phyloP scores from a whole-genome alignment of 495 filamentous ascomycete species.

The Trypethelium eluteriae region DNA sequence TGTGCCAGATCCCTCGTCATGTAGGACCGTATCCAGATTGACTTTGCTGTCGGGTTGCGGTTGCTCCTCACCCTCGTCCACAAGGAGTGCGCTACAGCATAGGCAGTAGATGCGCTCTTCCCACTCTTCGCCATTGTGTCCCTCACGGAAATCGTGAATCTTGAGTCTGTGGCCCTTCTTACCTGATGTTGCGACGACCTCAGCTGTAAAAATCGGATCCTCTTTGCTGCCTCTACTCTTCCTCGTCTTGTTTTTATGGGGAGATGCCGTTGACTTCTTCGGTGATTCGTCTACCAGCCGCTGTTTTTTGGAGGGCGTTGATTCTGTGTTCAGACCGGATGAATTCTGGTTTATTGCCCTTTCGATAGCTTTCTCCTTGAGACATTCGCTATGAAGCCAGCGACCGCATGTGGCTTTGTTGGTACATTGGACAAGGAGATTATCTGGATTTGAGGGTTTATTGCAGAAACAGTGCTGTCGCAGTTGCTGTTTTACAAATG shows the following conservation, averaged over 20 bases:
- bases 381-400: constrained; percentile 27
- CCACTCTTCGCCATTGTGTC: not conserved
- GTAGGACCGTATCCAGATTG: not conserved
- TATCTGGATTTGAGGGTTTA: constrained; percentile 25
- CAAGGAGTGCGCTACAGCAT: not conserved
- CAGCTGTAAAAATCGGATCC: not conserved
- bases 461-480: constrained; percentile 22
- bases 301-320: not conserved
- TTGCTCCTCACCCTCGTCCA: not conserved
- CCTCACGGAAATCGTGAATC: not conserved
- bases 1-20: not conserved
- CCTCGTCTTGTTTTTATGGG: not conserved
- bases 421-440: constrained; percentile 24
- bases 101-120: constrained; percentile 8
- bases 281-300: not conserved
- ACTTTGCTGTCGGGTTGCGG: not conserved
- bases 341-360: not conserved
- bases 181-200: not conserved
- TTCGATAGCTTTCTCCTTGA: constrained; percentile 21
- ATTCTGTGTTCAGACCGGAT: not conserved
- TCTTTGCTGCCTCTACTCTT: not conserved
- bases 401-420: constrained; percentile 20
- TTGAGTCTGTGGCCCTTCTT: constrained; percentile 2
- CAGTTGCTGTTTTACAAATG: constrained; percentile 17
- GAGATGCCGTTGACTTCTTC: not conserved